Conservation (phyloP, 345 rosid species). For the Boechera divaricarpa region DNA sequence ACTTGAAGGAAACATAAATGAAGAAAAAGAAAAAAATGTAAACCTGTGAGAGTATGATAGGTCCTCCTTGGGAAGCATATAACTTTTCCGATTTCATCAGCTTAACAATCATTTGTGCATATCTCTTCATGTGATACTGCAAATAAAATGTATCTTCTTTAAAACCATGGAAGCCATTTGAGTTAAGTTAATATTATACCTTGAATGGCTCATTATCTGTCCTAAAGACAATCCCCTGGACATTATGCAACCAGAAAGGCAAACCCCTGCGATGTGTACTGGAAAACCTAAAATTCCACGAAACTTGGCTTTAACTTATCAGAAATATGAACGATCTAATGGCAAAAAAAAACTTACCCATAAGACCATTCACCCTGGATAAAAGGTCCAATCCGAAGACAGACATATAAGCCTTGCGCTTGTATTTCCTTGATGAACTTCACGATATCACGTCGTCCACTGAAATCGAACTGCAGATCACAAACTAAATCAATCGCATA, state of each 20-base stretch:
- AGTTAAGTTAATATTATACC: constrained; percentile 45
- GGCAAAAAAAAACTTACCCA: constrained; percentile 51
- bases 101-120: constrained; percentile 57
- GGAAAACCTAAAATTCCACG: not conserved
- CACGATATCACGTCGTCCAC: constrained; percentile 68
- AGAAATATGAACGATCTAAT: not conserved
- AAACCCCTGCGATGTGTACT: constrained; percentile 57
- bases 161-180: not conserved
- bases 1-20: constrained; percentile 20
- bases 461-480: constrained; percentile 69
- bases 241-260: constrained; percentile 83
- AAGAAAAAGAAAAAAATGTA: not conserved
- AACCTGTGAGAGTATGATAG: constrained; percentile 88
- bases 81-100: constrained; percentile 71
- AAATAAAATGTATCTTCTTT: not conserved
- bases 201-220: constrained; percentile 84
- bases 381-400: constrained; percentile 86
- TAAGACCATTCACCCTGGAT: constrained; percentile 85
- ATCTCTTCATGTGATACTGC: constrained; percentile 72
- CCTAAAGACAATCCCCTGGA: constrained; percentile 71
- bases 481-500: constrained; percentile 10
- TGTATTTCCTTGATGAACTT: constrained; percentile 70
- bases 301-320: not conserved
- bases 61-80: constrained; percentile 91
- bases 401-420: constrained; percentile 67